Conservation (phyloP, 352 stramenopile genomes). For the Phytophthora ramorum region DNA sequence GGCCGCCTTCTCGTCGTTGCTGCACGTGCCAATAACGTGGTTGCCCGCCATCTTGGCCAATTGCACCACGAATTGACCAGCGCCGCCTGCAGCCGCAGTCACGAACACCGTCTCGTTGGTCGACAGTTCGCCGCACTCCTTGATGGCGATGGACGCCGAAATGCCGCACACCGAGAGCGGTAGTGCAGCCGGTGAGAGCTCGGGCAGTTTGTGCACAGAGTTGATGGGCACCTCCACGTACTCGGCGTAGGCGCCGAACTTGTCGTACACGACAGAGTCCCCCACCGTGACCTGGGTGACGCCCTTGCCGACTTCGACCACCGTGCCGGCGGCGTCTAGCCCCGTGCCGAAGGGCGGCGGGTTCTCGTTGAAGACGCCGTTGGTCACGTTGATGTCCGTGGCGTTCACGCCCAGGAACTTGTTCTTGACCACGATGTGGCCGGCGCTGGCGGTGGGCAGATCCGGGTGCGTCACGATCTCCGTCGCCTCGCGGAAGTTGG, state of each 20-base stretch:
- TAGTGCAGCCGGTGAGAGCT: slow-evolving; percentile 32
- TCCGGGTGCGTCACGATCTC: slow-evolving; percentile 40
- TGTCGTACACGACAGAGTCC: slow-evolving; percentile 53
- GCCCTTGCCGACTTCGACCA: slow-evolving; percentile 42
- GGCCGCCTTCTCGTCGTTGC: slow-evolving; percentile 81
- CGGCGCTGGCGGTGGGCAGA: slow-evolving; percentile 28
- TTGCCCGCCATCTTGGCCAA: slow-evolving; percentile 80
- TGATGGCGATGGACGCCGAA: slow-evolving; percentile 58
- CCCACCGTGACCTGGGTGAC: slow-evolving; percentile 50
- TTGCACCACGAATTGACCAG: slow-evolving; percentile 81
- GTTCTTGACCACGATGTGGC: slow-evolving; percentile 42
- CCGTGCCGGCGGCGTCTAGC: slow-evolving; percentile 48
- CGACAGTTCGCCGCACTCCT: slow-evolving; percentile 52
- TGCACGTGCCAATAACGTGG: slow-evolving; percentile 80
- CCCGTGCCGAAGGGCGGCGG: slow-evolving; percentile 56
- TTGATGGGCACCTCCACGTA: slow-evolving; percentile 48
- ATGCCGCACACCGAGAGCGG: slow-evolving; percentile 53
- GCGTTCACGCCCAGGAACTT: slow-evolving; percentile 57
- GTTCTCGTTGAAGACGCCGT: slow-evolving; percentile 50
- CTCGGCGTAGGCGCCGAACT: slow-evolving; percentile 40
- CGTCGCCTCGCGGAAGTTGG: slow-evolving; percentile 45
- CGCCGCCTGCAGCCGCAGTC: slow-evolving; percentile 66
- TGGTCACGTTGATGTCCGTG: slow-evolving; percentile 63
- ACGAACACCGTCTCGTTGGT: slow-evolving; percentile 64
- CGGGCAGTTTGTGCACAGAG: slow-evolving; percentile 38